Evolutionary conservation across 805 yeast genomes (phyloP), one percentile per base, ranked within the genome.

Genomic region (Nakazawaea peltata): DNA sequence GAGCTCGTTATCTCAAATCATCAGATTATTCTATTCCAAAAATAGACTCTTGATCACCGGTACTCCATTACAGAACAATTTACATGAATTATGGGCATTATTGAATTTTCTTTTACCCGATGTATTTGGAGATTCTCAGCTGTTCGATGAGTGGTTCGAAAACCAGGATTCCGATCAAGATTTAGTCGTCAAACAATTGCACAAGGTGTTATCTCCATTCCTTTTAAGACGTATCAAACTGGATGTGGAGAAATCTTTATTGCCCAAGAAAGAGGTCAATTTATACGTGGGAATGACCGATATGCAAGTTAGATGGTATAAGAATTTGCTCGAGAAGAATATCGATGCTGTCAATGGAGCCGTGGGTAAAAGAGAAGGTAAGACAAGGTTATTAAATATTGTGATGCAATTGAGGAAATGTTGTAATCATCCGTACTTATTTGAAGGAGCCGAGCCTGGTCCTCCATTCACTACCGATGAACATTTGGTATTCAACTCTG

Each of bases 371-470:
- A 69, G 94, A 39, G 97, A 90, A 54, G 87, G 90, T 5, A 90
- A 90, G 51, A 87, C 97, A 1, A 69, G 97, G 38, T 63, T 92
- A 42, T 67, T 90, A 39, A 90, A 90, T 52, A 90, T 90, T 48
- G 97, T 90, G 11, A 90, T 90, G 97, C 97, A 90, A 58, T 66
- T 90, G 44, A 71, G 97, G 50, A 90, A 90, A 56, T 90, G 97
- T 56, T 90, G 97, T 56, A 90, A 92, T 54, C 98, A 92, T 59
- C 97, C 97, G 0, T 90, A 92, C 56, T 62, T 90, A 36, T 92
- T 92, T 51, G 97, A 90, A 54, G 97, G 98, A n/a, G 98, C 97
- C 1, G 97, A 88, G 57, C 97, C 97, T 0, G 97, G 97, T 8
- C 97, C 97, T 1, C 97, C 97, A 1, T 90, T 69, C 51, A 90